Evolutionary conservation across 208 protist genomes (phyloP), one percentile per base, ranked within the genome.

Genomic region (Wallacemonas sp.): DNA sequence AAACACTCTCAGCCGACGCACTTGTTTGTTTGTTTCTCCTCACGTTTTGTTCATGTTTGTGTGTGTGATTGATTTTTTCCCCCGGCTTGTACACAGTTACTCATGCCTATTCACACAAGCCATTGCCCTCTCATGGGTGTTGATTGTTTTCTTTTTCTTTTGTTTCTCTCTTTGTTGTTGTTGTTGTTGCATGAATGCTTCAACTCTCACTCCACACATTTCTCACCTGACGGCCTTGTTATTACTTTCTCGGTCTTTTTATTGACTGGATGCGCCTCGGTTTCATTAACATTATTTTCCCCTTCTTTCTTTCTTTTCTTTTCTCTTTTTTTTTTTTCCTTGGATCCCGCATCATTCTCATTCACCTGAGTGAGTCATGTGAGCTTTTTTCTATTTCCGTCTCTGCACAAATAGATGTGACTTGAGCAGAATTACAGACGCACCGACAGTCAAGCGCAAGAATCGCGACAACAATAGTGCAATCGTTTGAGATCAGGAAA

Each of bases 1-100:
- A n/a, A n/a, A n/a, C n/a, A n/a, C n/a, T n/a, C n/a, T n/a, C n/a
- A n/a, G n/a, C n/a, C n/a, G n/a, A n/a, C 22, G 17, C 19, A 34
- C 44, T 66, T 54, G 49, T 51, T 54, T 51, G 11, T 55, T 58
- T 66, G 54, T 56, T 54, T 46, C 15, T 6, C 51, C 34, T 22
- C 4, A 22, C 19, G 24, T 51, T 47, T 51, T 51, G 14, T 51
- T 51, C 39, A 5, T 66, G n/a, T n/a, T n/a, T n/a, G n/a, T n/a
- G n/a, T n/a, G n/a, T n/a, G n/a, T n/a, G n/a, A n/a, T n/a, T n/a
- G n/a, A n/a, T n/a, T n/a, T n/a, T n/a, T n/a, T n/a, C n/a, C n/a
- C n/a, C n/a, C n/a, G n/a, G n/a, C n/a, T n/a, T n/a, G n/a, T n/a
- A n/a, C n/a, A n/a, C 47, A 19, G 17, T 8, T 47, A 19, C 2